These are phyloP conservation scores for Wallacemonas rigidus DNA, from an alignment of 208 protist genomes.

Conservation along the genomic window DNA sequence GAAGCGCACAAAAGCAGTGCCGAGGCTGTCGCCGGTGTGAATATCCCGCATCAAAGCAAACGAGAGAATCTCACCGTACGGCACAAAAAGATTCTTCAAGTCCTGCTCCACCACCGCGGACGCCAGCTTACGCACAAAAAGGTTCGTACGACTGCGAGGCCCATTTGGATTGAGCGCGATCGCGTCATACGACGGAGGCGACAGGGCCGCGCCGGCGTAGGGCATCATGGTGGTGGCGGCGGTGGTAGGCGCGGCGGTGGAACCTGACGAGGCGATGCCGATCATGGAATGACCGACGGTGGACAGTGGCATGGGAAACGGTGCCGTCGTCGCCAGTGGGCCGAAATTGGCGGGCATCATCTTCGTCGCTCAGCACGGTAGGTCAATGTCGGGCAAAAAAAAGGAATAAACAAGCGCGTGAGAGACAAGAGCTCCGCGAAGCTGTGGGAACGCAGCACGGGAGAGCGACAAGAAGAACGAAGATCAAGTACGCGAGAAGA, in stretches of 20 bases:
- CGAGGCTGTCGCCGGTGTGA: slow-evolving; percentile 80
- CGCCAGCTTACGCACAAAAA: slow-evolving; percentile 80
- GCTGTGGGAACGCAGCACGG: background rate
- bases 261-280: too few species aligned
- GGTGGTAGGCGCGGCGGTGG: background rate
- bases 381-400: background rate
- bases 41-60: slow-evolving; percentile 84
- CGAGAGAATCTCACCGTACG: slow-evolving; percentile 64
- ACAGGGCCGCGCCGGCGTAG: background rate
- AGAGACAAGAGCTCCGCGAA: background rate
- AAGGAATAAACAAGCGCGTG: background rate
- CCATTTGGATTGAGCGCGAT: slow-evolving; percentile 56
- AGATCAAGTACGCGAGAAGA: background rate
- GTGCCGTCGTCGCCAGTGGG: too few species aligned
- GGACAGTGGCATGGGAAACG: background rate
- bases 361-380: background rate
- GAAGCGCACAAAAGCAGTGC: slow-evolving; percentile 85
- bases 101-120: slow-evolving; percentile 56
- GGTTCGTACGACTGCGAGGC: slow-evolving; percentile 73
- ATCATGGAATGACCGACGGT: background rate
- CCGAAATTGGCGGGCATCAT: too few species aligned
- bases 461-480: background rate
- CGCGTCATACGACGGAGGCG: slow-evolving; percentile 49
- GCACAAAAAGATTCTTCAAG: slow-evolving; percentile 55
- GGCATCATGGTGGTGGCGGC: background rate